These are phyloP conservation scores for Brachypodium distachyon DNA, from an alignment of 202 grass and related monocot species.

Conservation along the genomic window DNA sequence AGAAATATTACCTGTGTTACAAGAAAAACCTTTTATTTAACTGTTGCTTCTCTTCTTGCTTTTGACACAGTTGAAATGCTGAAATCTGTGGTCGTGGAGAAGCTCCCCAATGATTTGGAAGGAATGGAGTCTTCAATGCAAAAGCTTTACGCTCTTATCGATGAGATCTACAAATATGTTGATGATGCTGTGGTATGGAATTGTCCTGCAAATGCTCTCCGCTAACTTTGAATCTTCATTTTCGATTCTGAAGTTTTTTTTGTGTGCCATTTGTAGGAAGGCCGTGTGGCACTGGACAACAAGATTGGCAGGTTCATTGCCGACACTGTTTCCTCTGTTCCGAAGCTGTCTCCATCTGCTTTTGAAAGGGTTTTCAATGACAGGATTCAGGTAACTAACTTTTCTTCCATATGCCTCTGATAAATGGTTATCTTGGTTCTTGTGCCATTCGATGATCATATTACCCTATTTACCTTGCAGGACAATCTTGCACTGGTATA, in stretches of 20 bases:
- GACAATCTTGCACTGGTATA: slow-evolving; percentile 89
- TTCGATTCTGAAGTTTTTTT: background rate
- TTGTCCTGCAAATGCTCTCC: background rate
- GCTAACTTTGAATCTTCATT: background rate
- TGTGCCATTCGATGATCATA: background rate
- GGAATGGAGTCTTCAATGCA: slow-evolving; percentile 91
- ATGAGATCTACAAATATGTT: slow-evolving; percentile 92
- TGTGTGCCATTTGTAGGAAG: slow-evolving; percentile 44
- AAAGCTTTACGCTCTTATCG: slow-evolving; percentile 67
- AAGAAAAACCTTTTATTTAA: background rate
- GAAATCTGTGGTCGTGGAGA: slow-evolving; percentile 70
- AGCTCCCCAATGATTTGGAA: slow-evolving; percentile 87
- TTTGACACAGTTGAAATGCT: slow-evolving; percentile 62
- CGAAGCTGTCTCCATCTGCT: slow-evolving; percentile 59
- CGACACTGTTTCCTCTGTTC: slow-evolving; percentile 58
- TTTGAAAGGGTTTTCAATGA: slow-evolving; percentile 94
- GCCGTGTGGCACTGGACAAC: slow-evolving; percentile 55
- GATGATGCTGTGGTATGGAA: slow-evolving; percentile 78
- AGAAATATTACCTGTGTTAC: background rate
- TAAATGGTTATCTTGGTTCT: background rate
- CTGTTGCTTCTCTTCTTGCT: background rate
- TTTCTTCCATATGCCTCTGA: background rate
- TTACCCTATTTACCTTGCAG: slow-evolving; percentile 21
- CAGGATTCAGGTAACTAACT: slow-evolving; percentile 63
- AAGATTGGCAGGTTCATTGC: slow-evolving; percentile 71